Conservation (phyloP, 192 early-diverging fungal species). For the Linnemannia exigua region DNA sequence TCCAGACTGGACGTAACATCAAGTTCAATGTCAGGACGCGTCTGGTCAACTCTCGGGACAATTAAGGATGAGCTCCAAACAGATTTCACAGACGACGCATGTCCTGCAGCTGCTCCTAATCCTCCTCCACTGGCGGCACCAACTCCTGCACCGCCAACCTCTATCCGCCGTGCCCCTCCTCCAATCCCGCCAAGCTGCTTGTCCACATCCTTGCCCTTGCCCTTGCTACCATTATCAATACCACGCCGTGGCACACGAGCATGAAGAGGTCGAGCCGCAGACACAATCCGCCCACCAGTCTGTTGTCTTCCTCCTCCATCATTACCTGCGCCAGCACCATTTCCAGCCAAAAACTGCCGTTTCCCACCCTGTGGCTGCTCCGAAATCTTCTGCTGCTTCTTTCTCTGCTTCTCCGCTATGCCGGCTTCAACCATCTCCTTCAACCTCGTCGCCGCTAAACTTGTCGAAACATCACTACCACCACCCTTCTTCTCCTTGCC, state of each 20-base stretch:
- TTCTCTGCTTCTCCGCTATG: not conserved
- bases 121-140: not conserved
- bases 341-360: not conserved
- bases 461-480: not conserved
- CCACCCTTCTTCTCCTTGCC: not conserved
- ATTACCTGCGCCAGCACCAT: not conserved
- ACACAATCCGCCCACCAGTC: not conserved
- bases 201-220: not conserved
- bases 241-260: not conserved
- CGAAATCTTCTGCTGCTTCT: not conserved
- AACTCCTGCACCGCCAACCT: not conserved
- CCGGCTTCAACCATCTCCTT: slow-evolving; percentile 9
- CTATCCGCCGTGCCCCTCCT: not conserved
- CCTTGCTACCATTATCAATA: not conserved
- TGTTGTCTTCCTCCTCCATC: no score
- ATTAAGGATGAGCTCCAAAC: not conserved
- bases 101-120: no score
- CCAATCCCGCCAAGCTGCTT: not conserved
- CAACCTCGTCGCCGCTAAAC: slow-evolving; percentile 10
- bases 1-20: not conserved
- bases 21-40: slow-evolving; percentile 4
- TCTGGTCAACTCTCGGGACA: slow-evolving; percentile 14
- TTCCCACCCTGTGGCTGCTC: not conserved
- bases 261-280: not conserved
- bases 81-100: not conserved